Conservation (phyloP, 805 yeast species). For the Zygotorulaspora danielsina region DNA sequence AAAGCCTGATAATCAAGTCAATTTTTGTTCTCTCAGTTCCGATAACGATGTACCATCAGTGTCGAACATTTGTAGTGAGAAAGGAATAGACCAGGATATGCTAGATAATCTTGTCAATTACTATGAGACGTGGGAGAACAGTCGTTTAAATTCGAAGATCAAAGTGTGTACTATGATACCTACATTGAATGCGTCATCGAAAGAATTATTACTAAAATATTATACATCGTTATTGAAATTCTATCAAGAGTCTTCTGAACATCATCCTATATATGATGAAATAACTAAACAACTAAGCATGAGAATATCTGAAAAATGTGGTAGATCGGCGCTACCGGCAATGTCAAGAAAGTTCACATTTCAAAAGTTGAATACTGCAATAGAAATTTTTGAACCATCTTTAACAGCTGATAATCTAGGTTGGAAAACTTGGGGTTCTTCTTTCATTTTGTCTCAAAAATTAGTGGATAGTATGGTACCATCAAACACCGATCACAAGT, state of each 20-base stretch:
- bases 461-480: conserved; percentile 35
- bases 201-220: conserved; percentile 41
- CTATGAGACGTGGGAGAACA: conserved; percentile 41
- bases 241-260: conserved; percentile 9
- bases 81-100: conserved; percentile 30
- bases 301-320: conserved; percentile 75
- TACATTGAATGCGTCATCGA: conserved; percentile 43
- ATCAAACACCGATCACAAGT: conserved; percentile 6
- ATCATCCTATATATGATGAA: conserved; percentile 40
- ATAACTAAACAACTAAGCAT: conserved; percentile 56
- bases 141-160: conserved; percentile 24
- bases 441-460: conserved; percentile 60
- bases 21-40: conserved; percentile 39
- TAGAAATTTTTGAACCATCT: conserved; percentile 68
- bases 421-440: conserved; percentile 94
- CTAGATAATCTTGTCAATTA: conserved; percentile 40
- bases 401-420: conserved; percentile 85
- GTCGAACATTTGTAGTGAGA: conserved; percentile 32
- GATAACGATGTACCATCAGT: conserved; percentile 4
- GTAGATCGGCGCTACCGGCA: conserved; percentile 77
- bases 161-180: conserved; percentile 32
- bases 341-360: conserved; percentile 56
- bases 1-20: conserved; percentile 46
- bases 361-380: conserved; percentile 32
- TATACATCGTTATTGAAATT: conserved; percentile 42